Percentiles rank a stretch among this genome's conserved stretches.
Evolutionary conservation across 1,284 basidiomycete species (phyloP).

Genomic region (Ceratobasidium sp.): DNA sequence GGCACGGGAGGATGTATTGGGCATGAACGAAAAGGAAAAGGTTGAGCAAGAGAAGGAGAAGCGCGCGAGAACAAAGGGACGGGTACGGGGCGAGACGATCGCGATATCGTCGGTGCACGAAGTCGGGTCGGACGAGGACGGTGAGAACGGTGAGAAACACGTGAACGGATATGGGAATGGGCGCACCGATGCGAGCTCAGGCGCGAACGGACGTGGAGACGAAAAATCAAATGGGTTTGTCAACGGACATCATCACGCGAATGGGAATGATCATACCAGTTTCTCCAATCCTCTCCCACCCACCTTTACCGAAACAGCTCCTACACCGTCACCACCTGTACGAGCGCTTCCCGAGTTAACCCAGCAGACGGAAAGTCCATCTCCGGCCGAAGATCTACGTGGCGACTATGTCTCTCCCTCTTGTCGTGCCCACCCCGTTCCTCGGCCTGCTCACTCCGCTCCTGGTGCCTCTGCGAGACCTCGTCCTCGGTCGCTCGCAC

Average conservation of each 20-base stretch:
- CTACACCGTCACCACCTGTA: conserved; percentile 26
- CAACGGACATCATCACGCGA: neutral
- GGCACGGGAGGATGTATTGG: conserved; percentile 21
- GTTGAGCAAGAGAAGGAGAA: conserved; percentile 5
- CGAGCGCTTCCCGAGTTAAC: conserved; percentile 8
- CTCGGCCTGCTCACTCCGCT: neutral
- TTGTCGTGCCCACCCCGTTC: neutral
- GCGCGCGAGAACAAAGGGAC: neutral
- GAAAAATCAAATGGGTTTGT: conserved; percentile 12
- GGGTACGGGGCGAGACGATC: conserved; percentile 34
- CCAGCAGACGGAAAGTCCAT: conserved; percentile 11
- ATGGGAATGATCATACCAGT: neutral
- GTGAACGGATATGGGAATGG: conserved; percentile 10
- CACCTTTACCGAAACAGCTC: conserved; percentile 25
- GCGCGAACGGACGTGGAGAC: conserved; percentile 11
- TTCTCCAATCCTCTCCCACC: conserved; percentile 5
- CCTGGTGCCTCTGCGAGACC: neutral
- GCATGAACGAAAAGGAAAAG: neutral
- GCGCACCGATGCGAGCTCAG: conserved; percentile 28
- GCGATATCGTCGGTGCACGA: neutral
- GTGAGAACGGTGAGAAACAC: neutral
- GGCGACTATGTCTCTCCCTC: conserved; percentile 5
- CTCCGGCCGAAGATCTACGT: neutral
- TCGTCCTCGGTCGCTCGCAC: conserved; percentile 22
- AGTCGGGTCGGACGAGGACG: conserved; percentile 15